A percentile compares a stretch with the other conserved stretches of the same genome.
phyloP scores from a whole-genome alignment of 805 yeast genomes.

The Soucietia sequanensis region DNA sequence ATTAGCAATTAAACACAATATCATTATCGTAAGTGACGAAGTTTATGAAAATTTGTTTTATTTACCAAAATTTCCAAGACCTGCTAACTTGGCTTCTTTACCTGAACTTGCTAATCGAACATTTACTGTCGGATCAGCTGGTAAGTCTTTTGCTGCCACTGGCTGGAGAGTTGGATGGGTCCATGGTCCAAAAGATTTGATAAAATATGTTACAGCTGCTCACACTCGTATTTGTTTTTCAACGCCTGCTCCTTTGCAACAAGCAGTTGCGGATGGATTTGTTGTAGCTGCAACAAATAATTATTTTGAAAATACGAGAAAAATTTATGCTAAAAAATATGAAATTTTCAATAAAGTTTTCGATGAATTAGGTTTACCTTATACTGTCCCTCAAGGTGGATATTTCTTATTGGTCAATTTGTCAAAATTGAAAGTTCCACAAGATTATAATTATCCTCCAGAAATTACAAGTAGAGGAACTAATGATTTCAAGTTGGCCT shows the following conservation, averaged over 20 bases:
- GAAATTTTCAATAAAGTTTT: constrained; percentile 70
- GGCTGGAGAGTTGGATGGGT: constrained; percentile 99
- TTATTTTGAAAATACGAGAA: constrained; percentile 71
- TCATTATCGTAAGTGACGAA: constrained; percentile 85
- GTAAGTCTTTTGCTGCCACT: constrained; percentile 97
- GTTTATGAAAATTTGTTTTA: constrained; percentile 91
- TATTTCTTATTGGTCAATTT: constrained; percentile 90
- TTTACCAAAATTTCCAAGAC: constrained; percentile 66
- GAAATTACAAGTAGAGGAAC: constrained; percentile 64
- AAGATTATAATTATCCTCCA: constrained; percentile 66
- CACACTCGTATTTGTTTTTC: constrained; percentile 94
- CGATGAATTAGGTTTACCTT: constrained; percentile 85
- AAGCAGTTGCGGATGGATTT: constrained; percentile 82
- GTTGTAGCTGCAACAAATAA: constrained; percentile 54
- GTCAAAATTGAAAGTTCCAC: constrained; percentile 76
- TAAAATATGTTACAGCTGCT: constrained; percentile 81
- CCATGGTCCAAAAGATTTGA: constrained; percentile 78
- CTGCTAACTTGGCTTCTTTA: constrained; percentile 63
- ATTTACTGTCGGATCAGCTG: constrained; percentile 93
- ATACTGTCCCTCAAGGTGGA: constrained; percentile 90
- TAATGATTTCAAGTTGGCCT: constrained; percentile 83
- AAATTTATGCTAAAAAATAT: constrained; percentile 69
- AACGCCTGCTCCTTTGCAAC: constrained; percentile 89
- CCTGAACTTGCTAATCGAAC: constrained; percentile 81
- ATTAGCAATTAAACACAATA: constrained; percentile 80